A percentile compares a stretch with the other conserved stretches of the same genome.
These are phyloP conservation scores for Acanthamoeba castellanii DNA, from an alignment of 208 protist species.

Conservation along the genomic window DNA sequence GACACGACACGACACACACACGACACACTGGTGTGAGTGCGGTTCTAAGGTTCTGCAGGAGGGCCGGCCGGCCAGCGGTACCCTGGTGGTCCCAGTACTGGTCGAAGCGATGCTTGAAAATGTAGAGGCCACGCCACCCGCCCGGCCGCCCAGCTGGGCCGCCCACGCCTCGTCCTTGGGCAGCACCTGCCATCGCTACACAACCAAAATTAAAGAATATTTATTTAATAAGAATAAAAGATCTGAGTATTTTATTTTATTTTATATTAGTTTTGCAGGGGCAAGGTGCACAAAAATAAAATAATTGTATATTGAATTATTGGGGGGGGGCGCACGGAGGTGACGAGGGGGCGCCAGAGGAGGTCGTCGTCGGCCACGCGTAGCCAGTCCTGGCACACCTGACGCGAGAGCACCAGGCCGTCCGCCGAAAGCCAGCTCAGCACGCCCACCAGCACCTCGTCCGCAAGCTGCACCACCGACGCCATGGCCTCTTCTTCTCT, in stretches of 20 bases:
- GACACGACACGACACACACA: too few species aligned
- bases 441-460: conserved; percentile 12
- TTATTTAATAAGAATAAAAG: too few species aligned
- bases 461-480: background rate
- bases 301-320: too few species aligned
- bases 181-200: background rate
- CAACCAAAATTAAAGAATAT: too few species aligned
- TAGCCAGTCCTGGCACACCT: background rate
- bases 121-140: background rate
- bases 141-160: background rate
- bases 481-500: background rate
- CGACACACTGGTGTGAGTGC: background rate
- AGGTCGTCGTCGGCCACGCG: conserved; percentile 2
- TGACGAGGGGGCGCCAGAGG: background rate
- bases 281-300: too few species aligned
- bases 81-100: background rate
- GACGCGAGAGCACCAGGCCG: background rate
- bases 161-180: background rate
- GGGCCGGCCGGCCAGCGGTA: background rate
- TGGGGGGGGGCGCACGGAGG: background rate
- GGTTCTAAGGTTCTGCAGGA: too few species aligned
- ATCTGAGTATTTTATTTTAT: too few species aligned
- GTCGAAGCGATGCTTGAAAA: conserved; percentile 32
- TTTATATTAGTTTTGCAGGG: too few species aligned
- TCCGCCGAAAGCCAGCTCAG: background rate